Evolutionary conservation across 1,284 basidiomycete species (phyloP).

Genomic region (Papiliotrema laurentii): DNA sequence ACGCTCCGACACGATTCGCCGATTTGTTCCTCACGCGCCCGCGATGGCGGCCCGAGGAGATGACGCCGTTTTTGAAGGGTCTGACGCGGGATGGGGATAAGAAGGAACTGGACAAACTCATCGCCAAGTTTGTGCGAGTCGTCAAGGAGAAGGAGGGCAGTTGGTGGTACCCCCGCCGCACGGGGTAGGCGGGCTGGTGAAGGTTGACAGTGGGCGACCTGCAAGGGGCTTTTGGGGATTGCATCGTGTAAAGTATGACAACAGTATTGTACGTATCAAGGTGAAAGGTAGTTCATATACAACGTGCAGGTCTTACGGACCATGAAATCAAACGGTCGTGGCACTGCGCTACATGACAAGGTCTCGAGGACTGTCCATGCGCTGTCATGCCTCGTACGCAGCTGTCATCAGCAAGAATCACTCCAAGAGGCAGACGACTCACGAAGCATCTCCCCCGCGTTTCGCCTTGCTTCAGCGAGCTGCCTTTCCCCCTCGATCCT

Average conservation of each 20-base stretch:
- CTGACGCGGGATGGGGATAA: slow-evolving; percentile 62
- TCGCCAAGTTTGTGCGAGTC: slow-evolving; percentile 77
- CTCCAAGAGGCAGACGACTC: slow-evolving; percentile 14
- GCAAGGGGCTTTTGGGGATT: too few species aligned
- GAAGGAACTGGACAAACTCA: slow-evolving; percentile 80
- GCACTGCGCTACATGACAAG: too few species aligned
- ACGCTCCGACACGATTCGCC: slow-evolving; percentile 69
- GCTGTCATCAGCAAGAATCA: not conserved
- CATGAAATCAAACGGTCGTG: too few species aligned
- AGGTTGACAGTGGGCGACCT: too few species aligned
- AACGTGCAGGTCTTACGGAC: too few species aligned
- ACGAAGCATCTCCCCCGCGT: slow-evolving; percentile 33
- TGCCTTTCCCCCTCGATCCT: slow-evolving; percentile 38
- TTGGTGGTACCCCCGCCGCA: slow-evolving; percentile 45
- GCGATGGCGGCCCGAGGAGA: slow-evolving; percentile 73
- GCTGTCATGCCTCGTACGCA: not conserved
- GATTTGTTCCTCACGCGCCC: slow-evolving; percentile 75
- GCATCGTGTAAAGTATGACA: not conserved
- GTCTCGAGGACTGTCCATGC: too few species aligned
- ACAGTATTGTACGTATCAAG: too few species aligned
- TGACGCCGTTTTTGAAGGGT: slow-evolving; percentile 72
- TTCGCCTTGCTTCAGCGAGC: slow-evolving; percentile 17
- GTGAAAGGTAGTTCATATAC: too few species aligned
- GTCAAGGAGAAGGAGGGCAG: slow-evolving; percentile 61
- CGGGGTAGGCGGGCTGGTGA: slow-evolving; percentile 12